Conservation (phyloP, 768 basidiomycete species). For the Russula dissimulans region DNA sequence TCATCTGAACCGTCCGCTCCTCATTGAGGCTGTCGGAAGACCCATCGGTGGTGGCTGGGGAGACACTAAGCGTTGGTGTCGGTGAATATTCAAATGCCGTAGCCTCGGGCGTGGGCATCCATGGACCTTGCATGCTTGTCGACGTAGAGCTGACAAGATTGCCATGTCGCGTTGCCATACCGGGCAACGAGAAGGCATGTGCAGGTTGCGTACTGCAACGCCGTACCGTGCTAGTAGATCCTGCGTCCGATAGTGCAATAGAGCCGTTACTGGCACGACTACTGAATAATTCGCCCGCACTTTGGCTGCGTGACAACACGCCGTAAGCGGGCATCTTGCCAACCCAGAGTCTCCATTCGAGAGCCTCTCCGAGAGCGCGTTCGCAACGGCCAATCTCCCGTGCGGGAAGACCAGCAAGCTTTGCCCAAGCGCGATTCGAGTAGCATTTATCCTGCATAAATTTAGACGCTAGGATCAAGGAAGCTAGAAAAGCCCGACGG, state of each 20-base stretch:
- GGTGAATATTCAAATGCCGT: constrained; percentile 15
- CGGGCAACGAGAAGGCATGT: neutral
- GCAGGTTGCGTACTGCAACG: constrained; percentile 11
- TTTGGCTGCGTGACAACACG: constrained; percentile 12
- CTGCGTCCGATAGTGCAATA: neutral
- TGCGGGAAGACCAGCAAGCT: constrained; percentile 80
- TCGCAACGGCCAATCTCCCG: constrained; percentile 85
- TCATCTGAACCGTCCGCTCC: constrained; percentile 19
- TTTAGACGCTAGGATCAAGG: constrained; percentile 83
- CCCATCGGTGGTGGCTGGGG: constrained; percentile 16
- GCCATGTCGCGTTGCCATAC: neutral
- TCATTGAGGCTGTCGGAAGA: constrained; percentile 18
- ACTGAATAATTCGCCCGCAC: constrained; percentile 1
- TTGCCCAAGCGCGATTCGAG: constrained; percentile 91
- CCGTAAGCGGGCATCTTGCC: constrained; percentile 45
- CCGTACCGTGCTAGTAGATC: neutral
- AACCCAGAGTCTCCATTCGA: constrained; percentile 91
- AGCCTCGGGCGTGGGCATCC: constrained; percentile 8
- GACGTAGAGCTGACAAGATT: neutral
- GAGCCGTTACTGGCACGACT: neutral
- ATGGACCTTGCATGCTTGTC: constrained; percentile 2
- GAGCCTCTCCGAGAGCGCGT: constrained; percentile 73
- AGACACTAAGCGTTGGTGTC: constrained; percentile 18
- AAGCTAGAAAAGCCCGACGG: constrained; percentile 79
- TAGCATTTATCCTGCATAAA: constrained; percentile 92